Base-by-base conservation (phyloP, 202 grass and related monocot species). In the Bolboschoenoplectus hybrid region DNA sequence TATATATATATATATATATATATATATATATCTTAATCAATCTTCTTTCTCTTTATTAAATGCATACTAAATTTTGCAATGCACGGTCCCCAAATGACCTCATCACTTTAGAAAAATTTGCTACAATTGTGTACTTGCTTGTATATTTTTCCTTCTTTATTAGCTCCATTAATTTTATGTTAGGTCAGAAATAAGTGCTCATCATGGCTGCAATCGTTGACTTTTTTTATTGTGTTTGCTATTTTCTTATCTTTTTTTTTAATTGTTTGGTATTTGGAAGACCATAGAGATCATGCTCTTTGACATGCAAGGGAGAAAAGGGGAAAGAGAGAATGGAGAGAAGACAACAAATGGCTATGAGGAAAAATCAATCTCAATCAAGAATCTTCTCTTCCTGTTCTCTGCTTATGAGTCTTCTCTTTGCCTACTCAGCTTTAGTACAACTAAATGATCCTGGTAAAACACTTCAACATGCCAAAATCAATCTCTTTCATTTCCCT, bases 361-460 rank as follows among this genome's bases (percentile, higher is more conserved):
- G 61, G 36, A 81, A 57, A 34, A 71, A 65, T 36, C 80, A 60
- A 72, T 87, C 85, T 74, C 80, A 60, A 72, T 87, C 85, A 66
- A 82, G 7, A 43, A 11, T 87, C 32, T 74, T 87, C 62, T 67
- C 52, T n/a, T 71, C 14, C 2, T 87, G 89, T 58, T 90, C 72
- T 60, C 6, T 90, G 63, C 53, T 85, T 9, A 85, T 87, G 89
- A 85, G 85, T 83, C 34, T 81, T 2, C 85, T 90, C 63, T 90
- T 90, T 85, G 81, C 64, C 47, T 90, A 90, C 81, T 90, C 85
- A 65, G 89, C 89, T 65, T 69, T 83, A 45, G 81, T 90, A 71
- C 85, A 87, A 44, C 51, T 90, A 55, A 58, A 90, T 85, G 85
- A 90, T 85, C 89, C 81, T 55, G 89, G 89, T 79, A 81, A 84